Evolutionary conservation across 495 filamentous ascomycete species (phyloP).

Genomic region (Lasiosphaeria ovina): DNA sequence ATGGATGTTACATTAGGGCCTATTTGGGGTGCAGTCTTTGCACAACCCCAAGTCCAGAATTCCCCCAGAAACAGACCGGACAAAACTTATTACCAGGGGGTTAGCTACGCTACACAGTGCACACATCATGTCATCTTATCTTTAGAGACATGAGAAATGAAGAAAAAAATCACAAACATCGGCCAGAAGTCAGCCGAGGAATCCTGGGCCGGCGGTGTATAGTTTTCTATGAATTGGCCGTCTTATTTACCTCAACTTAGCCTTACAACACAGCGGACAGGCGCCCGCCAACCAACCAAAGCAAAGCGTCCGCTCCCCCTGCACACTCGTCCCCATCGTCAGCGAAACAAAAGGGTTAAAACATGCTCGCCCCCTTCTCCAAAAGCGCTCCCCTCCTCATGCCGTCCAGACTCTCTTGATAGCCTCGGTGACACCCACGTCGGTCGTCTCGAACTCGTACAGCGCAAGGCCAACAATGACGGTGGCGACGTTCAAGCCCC

Average conservation of each 20-base stretch:
- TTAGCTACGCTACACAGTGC: too few relatives aligned
- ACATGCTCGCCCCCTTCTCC: background rate
- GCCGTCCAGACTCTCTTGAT: slow-evolving; percentile 85
- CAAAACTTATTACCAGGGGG: too few relatives aligned
- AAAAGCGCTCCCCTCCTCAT: slow-evolving; percentile 23
- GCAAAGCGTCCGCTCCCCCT: background rate
- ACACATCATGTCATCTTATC: too few relatives aligned
- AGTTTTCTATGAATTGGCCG: background rate
- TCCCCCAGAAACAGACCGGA: too few relatives aligned
- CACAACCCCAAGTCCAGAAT: too few relatives aligned
- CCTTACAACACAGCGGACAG: slow-evolving; percentile 5
- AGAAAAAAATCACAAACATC: background rate
- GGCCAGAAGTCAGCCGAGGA: background rate
- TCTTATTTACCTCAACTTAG: slow-evolving; percentile 6
- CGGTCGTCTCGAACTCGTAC: slow-evolving; percentile 99
- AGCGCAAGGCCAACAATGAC: slow-evolving; percentile 79
- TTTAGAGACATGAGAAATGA: background rate
- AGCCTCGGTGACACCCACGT: slow-evolving; percentile 89
- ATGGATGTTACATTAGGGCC: too few relatives aligned
- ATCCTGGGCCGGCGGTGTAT: background rate
- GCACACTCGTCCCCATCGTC: background rate
- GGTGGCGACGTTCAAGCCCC: slow-evolving; percentile 76
- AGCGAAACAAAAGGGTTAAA: slow-evolving; percentile 2
- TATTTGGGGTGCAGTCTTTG: too few relatives aligned
- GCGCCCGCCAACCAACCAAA: slow-evolving; percentile 1